Conservation (phyloP, 2,329 filamentous ascomycete species). For the Trichoderma harzianum region DNA sequence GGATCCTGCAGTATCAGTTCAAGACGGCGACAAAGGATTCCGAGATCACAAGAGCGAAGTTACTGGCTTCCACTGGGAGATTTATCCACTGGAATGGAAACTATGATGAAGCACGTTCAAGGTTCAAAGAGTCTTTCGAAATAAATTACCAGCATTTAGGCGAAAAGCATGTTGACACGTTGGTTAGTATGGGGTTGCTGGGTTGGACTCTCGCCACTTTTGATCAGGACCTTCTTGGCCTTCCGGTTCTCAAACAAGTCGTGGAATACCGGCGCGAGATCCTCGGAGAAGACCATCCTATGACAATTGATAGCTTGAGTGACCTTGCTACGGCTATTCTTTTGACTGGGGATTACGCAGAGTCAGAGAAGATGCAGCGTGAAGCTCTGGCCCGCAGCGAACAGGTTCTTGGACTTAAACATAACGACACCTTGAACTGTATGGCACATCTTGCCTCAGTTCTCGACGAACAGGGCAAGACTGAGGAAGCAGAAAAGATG, state of each 20-base stretch:
- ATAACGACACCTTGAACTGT: slow-evolving; percentile 10
- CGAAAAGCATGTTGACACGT: slow-evolving; percentile 11
- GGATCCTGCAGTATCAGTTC: slow-evolving; percentile 14
- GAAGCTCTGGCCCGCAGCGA: slow-evolving; percentile 10
- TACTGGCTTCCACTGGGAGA: slow-evolving; percentile 3
- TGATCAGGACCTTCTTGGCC: not conserved
- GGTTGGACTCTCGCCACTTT: not conserved
- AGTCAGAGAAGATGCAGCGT: slow-evolving; percentile 12
- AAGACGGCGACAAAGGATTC: not conserved
- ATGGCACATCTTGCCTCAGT: not conserved
- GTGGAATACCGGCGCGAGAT: slow-evolving; percentile 1
- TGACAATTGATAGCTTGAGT: slow-evolving; percentile 8
- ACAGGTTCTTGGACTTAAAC: not conserved
- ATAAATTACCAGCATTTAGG: not conserved
- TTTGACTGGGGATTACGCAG: not conserved
- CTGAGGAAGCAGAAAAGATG: not conserved
- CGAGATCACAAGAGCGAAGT: not conserved
- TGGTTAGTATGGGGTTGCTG: slow-evolving; percentile 1
- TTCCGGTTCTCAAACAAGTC: not conserved
- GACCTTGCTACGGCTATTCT: not conserved
- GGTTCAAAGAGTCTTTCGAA: slow-evolving; percentile 6
- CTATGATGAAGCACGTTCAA: slow-evolving; percentile 1
- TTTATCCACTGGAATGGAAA: slow-evolving; percentile 12
- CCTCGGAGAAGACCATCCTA: not conserved
- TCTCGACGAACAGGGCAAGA: not conserved